Evolutionary conservation across 1,139 yeast genomes (phyloP), one percentile per base, ranked within the genome.

Genomic region (Geotrichum europaeum): DNA sequence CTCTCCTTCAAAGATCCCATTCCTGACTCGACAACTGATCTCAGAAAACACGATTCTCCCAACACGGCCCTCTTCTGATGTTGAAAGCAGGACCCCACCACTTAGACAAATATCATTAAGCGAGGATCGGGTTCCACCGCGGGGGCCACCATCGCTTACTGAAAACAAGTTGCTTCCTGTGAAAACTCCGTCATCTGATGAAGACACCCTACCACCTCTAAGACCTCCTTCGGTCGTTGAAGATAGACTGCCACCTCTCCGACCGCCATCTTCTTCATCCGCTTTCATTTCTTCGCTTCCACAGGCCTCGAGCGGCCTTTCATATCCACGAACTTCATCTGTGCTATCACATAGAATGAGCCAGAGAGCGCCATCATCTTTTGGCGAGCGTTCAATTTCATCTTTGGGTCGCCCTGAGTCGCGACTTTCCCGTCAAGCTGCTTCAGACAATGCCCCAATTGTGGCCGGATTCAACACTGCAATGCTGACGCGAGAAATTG

Each of bases 401-500:
- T 51, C 61, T 13, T n/a, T 55, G 13, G 61, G 59, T 18, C 49
- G 61, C 24, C 61, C 58, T 2, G 61, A 57, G 32, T 60, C 62
- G 3, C 47, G 57, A 24, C 30, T 60, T 15, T 49, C 55, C 10
- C 36, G 60, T 13, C 60, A 53, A 28, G 60, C 57, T 15, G 53
- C 62, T 25, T 53, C 60, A n/a, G 59, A 56, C 10, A 40, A 45
- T 13, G 51, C 52, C 4, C 32, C 55, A 18, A 30, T 30, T 2
- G 51, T 34, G 3, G 56, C 34, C 9, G 25, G 36, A 12, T 22
- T 57, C 4, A 52, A 57, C 30, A 60, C 59, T 32, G 63, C 59
- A 30, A 51, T 50, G 3, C 51, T 67, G 7, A 62, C 64, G 1
- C 59, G 65, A n/a, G 72, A 70, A 63, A 67, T 70, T 30, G 72